Percentiles rank a stretch among this genome's conserved stretches.
These are phyloP conservation scores for Euclidium syriacum DNA, from an alignment of 345 rosid genomes.

Conservation along the genomic window DNA sequence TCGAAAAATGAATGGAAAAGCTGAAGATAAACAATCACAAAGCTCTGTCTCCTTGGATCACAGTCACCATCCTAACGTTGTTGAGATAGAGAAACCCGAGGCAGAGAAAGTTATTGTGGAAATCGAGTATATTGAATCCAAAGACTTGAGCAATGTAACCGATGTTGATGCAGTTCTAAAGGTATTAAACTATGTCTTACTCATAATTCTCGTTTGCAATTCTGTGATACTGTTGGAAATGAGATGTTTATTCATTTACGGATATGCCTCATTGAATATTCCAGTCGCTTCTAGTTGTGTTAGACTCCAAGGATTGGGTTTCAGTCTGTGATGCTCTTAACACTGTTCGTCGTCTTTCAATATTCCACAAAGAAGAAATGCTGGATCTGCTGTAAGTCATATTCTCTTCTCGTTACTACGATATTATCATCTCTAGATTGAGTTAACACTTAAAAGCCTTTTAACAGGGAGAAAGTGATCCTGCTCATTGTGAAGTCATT, in stretches of 20 bases:
- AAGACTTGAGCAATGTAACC: slow-evolving; percentile 49
- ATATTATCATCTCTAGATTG: background rate
- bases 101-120: slow-evolving; percentile 39
- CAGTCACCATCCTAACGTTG: slow-evolving; percentile 35
- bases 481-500: slow-evolving; percentile 64
- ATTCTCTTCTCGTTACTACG: background rate
- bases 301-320: slow-evolving; percentile 83
- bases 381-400: slow-evolving; percentile 52
- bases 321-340: slow-evolving; percentile 68
- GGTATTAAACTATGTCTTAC: slow-evolving; percentile 31
- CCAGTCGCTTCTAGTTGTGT: slow-evolving; percentile 50
- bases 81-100: slow-evolving; percentile 35
- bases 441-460: background rate
- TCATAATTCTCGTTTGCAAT: background rate
- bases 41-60: slow-evolving; percentile 29
- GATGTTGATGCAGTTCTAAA: slow-evolving; percentile 49
- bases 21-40: slow-evolving; percentile 35
- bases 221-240: background rate
- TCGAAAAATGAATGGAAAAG: slow-evolving; percentile 43
- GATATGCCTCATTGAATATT: background rate
- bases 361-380: slow-evolving; percentile 63
- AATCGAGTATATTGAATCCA: slow-evolving; percentile 66
- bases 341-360: slow-evolving; percentile 53
- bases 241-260: background rate
- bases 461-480: slow-evolving; percentile 60